phyloP scores from a whole-genome alignment of 257 asterid species.

The Solanum chmielewskii region DNA sequence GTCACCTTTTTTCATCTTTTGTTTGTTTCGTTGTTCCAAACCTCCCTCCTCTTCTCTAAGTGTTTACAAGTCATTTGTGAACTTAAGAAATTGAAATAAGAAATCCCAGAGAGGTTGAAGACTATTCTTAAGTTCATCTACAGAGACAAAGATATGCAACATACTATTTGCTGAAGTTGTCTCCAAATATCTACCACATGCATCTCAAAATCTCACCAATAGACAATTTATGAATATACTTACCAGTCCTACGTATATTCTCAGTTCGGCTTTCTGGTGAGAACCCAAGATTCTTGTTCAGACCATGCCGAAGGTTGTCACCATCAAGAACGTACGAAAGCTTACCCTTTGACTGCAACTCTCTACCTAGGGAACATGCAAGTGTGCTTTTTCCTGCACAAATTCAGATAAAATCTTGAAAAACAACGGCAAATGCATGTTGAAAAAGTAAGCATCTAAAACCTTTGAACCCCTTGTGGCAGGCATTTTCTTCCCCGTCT shows the following conservation, averaged over 20 bases:
- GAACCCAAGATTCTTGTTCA: slow-evolving; percentile 84
- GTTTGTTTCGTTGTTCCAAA: background rate
- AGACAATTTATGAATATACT: slow-evolving; percentile 9
- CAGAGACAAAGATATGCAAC: background rate
- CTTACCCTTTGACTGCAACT: slow-evolving; percentile 70
- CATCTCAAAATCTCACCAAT: background rate
- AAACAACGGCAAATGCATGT: background rate
- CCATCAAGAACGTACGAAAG: slow-evolving; percentile 94
- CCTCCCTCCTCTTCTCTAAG: background rate
- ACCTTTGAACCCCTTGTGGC: background rate
- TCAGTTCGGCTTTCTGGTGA: slow-evolving; percentile 79
- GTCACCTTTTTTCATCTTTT: background rate
- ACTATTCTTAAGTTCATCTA: background rate
- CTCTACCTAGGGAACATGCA: slow-evolving; percentile 85
- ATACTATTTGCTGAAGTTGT: background rate
- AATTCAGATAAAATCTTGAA: background rate
- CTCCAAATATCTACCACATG: background rate
- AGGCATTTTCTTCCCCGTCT: background rate
- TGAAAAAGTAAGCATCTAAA: background rate
- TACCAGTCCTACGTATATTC: slow-evolving; percentile 91
- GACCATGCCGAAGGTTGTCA: slow-evolving; percentile 92
- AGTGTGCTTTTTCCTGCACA: slow-evolving; percentile 85
- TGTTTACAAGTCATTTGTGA: background rate
- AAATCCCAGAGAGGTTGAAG: background rate
- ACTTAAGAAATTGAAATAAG: background rate